phyloP scores from a whole-genome alignment of 75 land plant genomes.

The Isoetes taiwanensis region DNA sequence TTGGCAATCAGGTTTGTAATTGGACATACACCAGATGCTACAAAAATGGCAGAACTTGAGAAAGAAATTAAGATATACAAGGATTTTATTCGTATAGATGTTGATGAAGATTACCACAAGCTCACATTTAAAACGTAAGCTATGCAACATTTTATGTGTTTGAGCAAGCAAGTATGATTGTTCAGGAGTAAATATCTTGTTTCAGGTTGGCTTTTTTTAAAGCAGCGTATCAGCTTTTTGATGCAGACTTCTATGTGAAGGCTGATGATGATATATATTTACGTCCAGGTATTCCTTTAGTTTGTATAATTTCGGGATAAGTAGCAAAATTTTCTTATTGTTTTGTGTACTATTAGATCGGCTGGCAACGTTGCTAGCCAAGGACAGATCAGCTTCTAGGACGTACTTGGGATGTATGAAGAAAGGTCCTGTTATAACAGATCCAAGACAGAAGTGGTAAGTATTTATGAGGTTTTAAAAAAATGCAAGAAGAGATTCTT shows the following conservation, averaged over 20 bases:
- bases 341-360: constrained; percentile 31
- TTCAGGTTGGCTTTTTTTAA: constrained; percentile 65
- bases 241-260: constrained; percentile 84
- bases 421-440: constrained; percentile 70
- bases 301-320: background rate
- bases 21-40: constrained; percentile 43
- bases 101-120: constrained; percentile 48
- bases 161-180: background rate
- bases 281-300: constrained; percentile 49
- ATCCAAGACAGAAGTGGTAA: constrained; percentile 69
- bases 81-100: constrained; percentile 63
- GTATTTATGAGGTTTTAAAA: background rate
- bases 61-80: constrained; percentile 53
- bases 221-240: constrained; percentile 65
- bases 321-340: background rate
- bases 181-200: background rate
- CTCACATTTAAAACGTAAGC: constrained; percentile 67
- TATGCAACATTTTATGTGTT: background rate
- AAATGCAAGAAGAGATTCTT: background rate
- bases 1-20: constrained; percentile 81
- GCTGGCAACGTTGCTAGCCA: constrained; percentile 55
- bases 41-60: constrained; percentile 45
- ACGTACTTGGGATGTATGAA: constrained; percentile 90
- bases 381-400: constrained; percentile 38
- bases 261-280: constrained; percentile 86